Conservation (phyloP, 257 asterid genomes). For the Lithospermum erythrorhizon region DNA sequence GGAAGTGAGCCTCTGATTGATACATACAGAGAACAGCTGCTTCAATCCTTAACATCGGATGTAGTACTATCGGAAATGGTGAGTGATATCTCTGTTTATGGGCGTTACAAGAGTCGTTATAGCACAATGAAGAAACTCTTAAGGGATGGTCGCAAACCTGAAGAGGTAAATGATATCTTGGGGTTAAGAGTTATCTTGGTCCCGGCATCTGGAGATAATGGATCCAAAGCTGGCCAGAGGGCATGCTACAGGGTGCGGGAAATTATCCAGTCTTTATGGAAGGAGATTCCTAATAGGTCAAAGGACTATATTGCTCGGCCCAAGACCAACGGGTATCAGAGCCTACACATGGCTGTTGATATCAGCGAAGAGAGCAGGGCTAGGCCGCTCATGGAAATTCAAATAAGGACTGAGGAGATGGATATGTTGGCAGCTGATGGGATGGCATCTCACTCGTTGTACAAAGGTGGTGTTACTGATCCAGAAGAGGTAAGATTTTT, state of each 20-base stretch:
- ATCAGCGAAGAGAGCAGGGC: constrained; percentile 38
- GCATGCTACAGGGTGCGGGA: constrained; percentile 89
- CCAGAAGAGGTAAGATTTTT: constrained; percentile 60
- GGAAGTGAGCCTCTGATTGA: constrained; percentile 57
- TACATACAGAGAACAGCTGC: constrained; percentile 57
- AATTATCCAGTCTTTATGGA: constrained; percentile 58
- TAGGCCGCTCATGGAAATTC: constrained; percentile 81
- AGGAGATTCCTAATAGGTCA: constrained; percentile 67
- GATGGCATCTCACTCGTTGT: constrained; percentile 81
- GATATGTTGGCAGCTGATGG: constrained; percentile 89
- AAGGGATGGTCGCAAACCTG: constrained; percentile 82
- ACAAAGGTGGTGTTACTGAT: constrained; percentile 84
- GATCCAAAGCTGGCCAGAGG: constrained; percentile 39
- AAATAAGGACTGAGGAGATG: constrained; percentile 81
- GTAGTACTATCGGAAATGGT: constrained; percentile 34
- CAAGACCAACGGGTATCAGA: constrained; percentile 76
- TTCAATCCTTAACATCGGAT: constrained; percentile 49
- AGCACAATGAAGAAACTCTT: constrained; percentile 94
- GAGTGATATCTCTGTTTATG: constrained; percentile 42
- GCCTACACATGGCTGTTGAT: constrained; percentile 90
- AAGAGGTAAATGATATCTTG: constrained; percentile 74
- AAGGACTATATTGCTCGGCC: constrained; percentile 75
- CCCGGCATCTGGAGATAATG: constrained; percentile 28
- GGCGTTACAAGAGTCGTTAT: constrained; percentile 80
- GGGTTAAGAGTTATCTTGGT: constrained; percentile 65